Percentiles rank a stretch among this genome's conserved stretches.
These are phyloP conservation scores for Dorcoceras hygrometricum DNA, from an alignment of 257 asterid species.

Conservation along the genomic window DNA sequence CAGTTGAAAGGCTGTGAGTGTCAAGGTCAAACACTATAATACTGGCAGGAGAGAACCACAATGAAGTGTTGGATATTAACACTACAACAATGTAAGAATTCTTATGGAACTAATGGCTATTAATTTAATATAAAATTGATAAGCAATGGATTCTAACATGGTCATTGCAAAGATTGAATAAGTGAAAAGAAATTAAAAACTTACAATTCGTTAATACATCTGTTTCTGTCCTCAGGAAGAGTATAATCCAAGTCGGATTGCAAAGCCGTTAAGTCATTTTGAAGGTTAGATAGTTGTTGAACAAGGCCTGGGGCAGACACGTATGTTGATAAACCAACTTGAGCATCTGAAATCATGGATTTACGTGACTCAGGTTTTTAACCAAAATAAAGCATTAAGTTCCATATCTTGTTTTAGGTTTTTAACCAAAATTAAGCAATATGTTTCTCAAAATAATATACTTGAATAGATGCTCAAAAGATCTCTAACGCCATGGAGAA, in stretches of 20 bases:
- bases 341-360: constrained; percentile 58
- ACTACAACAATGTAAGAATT: constrained; percentile 10
- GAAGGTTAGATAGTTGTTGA: constrained; percentile 88
- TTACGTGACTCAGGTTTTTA: constrained; percentile 14
- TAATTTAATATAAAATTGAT: background rate
- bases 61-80: constrained; percentile 1
- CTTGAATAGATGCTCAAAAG: constrained; percentile 95
- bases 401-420: background rate
- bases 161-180: constrained; percentile 3
- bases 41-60: background rate
- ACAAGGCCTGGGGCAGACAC: constrained; percentile 96
- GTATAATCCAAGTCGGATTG: constrained; percentile 93
- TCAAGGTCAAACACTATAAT: too few species aligned
- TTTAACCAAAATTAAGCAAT: constrained; percentile 18
- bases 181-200: constrained; percentile 28
- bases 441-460: constrained; percentile 33
- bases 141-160: background rate
- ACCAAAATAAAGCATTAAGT: constrained; percentile 18
- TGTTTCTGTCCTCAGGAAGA: constrained; percentile 93
- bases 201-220: constrained; percentile 88
- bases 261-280: constrained; percentile 72
- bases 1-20: background rate
- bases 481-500: constrained; percentile 94
- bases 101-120: background rate
- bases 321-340: constrained; percentile 83